Base-by-base conservation (phyloP, 345 rosid species). In the Eucalyptus cloeziana region DNA sequence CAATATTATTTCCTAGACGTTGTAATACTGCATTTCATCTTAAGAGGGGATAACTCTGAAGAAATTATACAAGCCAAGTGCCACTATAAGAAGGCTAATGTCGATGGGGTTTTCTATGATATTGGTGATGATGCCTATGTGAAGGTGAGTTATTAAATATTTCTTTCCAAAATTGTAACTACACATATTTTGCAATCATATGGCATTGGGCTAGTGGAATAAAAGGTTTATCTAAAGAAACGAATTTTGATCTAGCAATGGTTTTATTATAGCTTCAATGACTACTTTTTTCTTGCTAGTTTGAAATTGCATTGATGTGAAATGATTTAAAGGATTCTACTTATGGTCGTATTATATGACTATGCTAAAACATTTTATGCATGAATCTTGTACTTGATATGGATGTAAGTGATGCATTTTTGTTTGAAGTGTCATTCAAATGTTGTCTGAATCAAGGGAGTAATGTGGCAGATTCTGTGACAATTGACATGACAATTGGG, bases 51-150 rank as follows among this genome's bases (percentile, higher is more conserved):
- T 85, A 93, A 91, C 49, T 43, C 60, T 12, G 94, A 93, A 17
- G 93, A 91, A 51, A n/a, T 90, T 3, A 88, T 93, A 54, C 93
- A 43, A 45, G 96, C 96, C 7, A 90, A 90, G 27, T n/a, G 91
- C 86, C 98, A 97, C 67, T 96, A 88, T 33, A 86, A 40, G 2
- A 80, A 80, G 60, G 98, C 96, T 0, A 52, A 89, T 40, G 95
- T 96, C 30, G 98, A 95, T 89, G 93, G 95, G 45, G 15, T 86
- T 16, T 33, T 62, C 1, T 95, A 91, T 85, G 80, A 92, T 64
- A 94, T 97, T 51, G 79, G 92, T 33, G 96, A 96, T 51, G 94
- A 94, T 91, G 98, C 97, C 11, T 89, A 93, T 88, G 98, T 97
- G 25, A 62, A 95, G 80, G 98, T 93, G 54, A 92, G 91, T 85